Evolutionary conservation across 2,329 filamentous ascomycete genomes (phyloP), one percentile per base, ranked within the genome.

Genomic region (Ophiosphaerella herpotricha): DNA sequence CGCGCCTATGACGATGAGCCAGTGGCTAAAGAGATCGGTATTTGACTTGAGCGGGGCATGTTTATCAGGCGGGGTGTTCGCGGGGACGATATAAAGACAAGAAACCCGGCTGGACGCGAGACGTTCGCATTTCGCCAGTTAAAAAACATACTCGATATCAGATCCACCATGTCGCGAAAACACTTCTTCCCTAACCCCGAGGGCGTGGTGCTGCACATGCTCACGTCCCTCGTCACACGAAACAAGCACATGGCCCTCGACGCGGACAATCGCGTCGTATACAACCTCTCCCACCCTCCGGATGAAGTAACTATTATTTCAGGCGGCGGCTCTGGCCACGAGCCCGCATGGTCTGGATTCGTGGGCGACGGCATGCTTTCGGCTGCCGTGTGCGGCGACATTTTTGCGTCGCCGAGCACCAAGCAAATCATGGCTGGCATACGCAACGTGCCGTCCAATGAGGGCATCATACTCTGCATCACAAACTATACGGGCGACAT

Each of bases 101-200:
- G 24, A 38, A 47, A 29, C 31, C 55, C 56, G 44, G 50, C 43
- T 54, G 53, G 47, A 33, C 36, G 44, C 14, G 29, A 43, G 14
- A 44, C 16, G 5, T 36, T 29, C n/a, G n/a, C 34, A 16, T 9
- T 36, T n/a, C 34, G 34, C n/a, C 14, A 43, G 31, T 43, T n/a
- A 9, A 34, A 23, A 33, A 21, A 43, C 29, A 42, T 21, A 21
- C 14, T 13, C 12, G 3, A 26, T 6, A 42, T 31, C 23, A 12
- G 4, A 8, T 14, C 24, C 38, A 71, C 33, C 38, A 82, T 82
- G 80, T 80, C 78, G 31, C 74, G 77, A 23, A 82, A 82, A 67
- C 80, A 82, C 63, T 82, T 82, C 68, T 82, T 82, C 54, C 73
- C 76, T 29, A 74, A 74, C 43, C 78, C 78, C 14, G 74, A 78